Evolutionary conservation across 768 basidiomycete genomes (phyloP), one percentile per base, ranked within the genome.

Genomic region (Podaxis pistillaris): DNA sequence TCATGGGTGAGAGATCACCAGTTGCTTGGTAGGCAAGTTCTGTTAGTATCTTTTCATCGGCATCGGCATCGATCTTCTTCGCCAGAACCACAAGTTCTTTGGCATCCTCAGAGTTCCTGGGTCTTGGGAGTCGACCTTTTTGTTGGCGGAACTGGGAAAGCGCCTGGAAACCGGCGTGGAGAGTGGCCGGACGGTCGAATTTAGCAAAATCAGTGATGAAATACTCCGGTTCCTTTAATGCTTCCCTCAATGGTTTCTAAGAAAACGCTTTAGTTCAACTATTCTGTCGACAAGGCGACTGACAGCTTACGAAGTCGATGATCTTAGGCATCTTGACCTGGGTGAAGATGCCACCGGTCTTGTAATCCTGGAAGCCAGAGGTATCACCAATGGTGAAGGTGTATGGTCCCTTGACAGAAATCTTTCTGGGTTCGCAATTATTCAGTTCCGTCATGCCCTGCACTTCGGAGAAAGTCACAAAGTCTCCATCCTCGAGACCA

Each of bases 251-350:
- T 1, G 95, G 85, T 94, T 98, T 98, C 96, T 99, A 68, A 2
- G 30, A 24, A 30, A 5, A 50, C 5, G 9, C 8, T 17, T 54
- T 33, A 59, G 54, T 17, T n/a, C 50, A 41, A 68, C 61, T 8
- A 41, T 60, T 63, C 36, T 19, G 41, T 17, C 11, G 30, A 53
- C 38, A 41, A 66, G 13, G 40, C 54, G 30, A 17, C 26, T 12
- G 41, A 15, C 26, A 2, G 82, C 94, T 70, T 69, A 98, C 96
- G 70, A 98, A 99, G 72, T 94, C 86, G 54, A 98, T 78, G 55
- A 94, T 83, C 78, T 96, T 98, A 9, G 97, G 97, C 94, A 98
- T 96, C 79, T 98, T 99, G 66, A 98, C 95, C 75, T 99, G 97
- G 6, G 93, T 94, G 74, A 98, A 99, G 64, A 96, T 90, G 40